Conservation (phyloP, 2,329 filamentous ascomycete genomes). For the Aureobasidium namibiae region DNA sequence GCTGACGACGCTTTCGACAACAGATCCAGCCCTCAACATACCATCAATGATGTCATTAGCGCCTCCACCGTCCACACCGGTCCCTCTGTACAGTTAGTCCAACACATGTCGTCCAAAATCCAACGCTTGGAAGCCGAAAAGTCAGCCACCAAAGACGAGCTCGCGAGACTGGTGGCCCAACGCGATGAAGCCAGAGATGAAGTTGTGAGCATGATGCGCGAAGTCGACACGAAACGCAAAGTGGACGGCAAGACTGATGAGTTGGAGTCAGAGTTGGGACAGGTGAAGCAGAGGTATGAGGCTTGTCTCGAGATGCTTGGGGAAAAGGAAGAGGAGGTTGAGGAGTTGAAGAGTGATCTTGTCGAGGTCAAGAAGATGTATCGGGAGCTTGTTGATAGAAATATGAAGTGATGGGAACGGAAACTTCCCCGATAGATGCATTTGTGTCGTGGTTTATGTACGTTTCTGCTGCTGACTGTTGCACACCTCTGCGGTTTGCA, state of each 20-base stretch:
- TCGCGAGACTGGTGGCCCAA: conserved; percentile 70
- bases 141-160: conserved; percentile 78
- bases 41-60: conserved; percentile 48
- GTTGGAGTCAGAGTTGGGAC: conserved; percentile 59
- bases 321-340: conserved; percentile 92
- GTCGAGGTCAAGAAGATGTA: conserved; percentile 94
- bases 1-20: conserved; percentile 50
- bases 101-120: conserved; percentile 90
- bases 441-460: no score
- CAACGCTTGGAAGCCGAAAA: conserved; percentile 87
- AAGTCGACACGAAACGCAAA: conserved; percentile 62
- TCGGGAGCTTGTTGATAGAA: conserved; percentile 70
- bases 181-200: conserved; percentile 86
- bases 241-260: conserved; percentile 52
- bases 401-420: conserved; percentile 3
- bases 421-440: no score
- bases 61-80: conserved; percentile 78
- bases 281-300: conserved; percentile 71
- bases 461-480: no score
- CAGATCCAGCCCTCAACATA: conserved; percentile 56
- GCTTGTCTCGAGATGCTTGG: conserved; percentile 90
- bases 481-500: no score
- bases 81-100: conserved; percentile 88
- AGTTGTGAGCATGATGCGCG: conserved; percentile 83
- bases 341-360: conserved; percentile 83